Conservation (phyloP, 2,329 filamentous ascomycete genomes). For the Aspergillus tanneri region DNA sequence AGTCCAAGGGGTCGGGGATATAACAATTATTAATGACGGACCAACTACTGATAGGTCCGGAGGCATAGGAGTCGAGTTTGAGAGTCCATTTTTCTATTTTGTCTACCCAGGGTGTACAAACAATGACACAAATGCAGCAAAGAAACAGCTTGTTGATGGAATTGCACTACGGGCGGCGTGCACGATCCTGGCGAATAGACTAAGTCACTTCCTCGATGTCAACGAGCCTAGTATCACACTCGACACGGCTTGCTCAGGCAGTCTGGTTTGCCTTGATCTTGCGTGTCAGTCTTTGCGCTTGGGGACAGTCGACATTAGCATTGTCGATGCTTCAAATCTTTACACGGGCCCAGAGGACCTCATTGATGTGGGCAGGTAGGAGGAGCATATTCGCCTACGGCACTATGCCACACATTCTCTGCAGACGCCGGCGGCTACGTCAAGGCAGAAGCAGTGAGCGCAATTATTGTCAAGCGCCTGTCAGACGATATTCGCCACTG, state of each 20-base stretch:
- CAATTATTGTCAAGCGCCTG: slow-evolving; percentile 43
- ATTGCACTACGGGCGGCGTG: too few relatives aligned
- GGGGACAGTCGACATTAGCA: slow-evolving; percentile 16
- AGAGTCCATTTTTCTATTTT: too few relatives aligned
- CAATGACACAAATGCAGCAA: too few relatives aligned
- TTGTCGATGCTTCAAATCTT: slow-evolving; percentile 26
- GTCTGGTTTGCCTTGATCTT: slow-evolving; percentile 29
- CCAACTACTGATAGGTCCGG: too few relatives aligned
- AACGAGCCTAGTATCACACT: slow-evolving; percentile 28
- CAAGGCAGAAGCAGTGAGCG: slow-evolving; percentile 44
- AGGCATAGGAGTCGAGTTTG: too few relatives aligned
- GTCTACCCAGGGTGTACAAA: too few relatives aligned
- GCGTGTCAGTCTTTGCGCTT: slow-evolving; percentile 26
- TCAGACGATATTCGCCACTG: slow-evolving; percentile 40
- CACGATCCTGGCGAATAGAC: slow-evolving; percentile 27
- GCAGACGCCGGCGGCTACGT: slow-evolving; percentile 43
- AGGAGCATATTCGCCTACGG: slow-evolving; percentile 20
- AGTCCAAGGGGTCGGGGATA: too few relatives aligned
- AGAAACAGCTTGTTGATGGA: too few relatives aligned
- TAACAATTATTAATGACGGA: too few relatives aligned
- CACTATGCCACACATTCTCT: slow-evolving; percentile 32
- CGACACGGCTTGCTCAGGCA: too few relatives aligned
- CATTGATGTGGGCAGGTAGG: slow-evolving; percentile 17
- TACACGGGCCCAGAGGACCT: slow-evolving; percentile 17
- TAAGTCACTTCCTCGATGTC: slow-evolving; percentile 31